Conservation (phyloP, 352 stramenopile species). For the Globisporangium parvum region DNA sequence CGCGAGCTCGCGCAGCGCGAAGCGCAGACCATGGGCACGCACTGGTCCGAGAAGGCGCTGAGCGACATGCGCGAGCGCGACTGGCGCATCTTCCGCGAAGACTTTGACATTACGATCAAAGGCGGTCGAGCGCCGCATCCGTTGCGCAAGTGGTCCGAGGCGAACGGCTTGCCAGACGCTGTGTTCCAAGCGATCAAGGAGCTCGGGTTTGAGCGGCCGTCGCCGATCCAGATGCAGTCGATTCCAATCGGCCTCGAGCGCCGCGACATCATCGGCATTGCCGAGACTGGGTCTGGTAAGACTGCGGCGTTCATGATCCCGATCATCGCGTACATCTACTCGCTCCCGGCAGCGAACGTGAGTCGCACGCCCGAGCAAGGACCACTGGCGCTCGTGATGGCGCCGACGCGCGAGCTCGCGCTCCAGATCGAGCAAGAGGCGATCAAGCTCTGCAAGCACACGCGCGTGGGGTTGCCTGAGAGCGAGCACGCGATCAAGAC, state of each 20-base stretch:
- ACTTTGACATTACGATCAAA: conserved; percentile 98
- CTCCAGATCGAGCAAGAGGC: conserved; percentile 97
- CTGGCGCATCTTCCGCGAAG: conserved; percentile 99
- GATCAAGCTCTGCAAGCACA: conserved; percentile 90
- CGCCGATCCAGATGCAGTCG: conserved; percentile 97
- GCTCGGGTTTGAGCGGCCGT: conserved; percentile 95
- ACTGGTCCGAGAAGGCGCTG: conserved; percentile 94
- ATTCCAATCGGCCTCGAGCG: conserved; percentile 96
- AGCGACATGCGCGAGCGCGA: conserved; percentile 95
- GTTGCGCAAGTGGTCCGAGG: conserved; percentile 91
- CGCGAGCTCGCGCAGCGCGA: conserved; percentile 63
- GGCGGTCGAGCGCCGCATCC: conserved; percentile 88
- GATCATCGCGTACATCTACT: conserved; percentile 94
- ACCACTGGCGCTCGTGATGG: conserved; percentile 97
- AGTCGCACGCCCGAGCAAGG: conserved; percentile 90
- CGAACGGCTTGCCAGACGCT: conserved; percentile 40
- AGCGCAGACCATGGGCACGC: conserved; percentile 68
- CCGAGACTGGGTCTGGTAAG: conserved; percentile 98
- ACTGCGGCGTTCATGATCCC: conserved; percentile 98
- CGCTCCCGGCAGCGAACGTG: conserved; percentile 81
- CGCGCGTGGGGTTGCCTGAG: conserved; percentile 51
- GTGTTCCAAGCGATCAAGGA: conserved; percentile 89
- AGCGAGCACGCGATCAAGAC: conserved; percentile 72
- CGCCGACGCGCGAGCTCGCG: conserved; percentile 96
- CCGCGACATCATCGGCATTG: conserved; percentile 98